Percentiles rank a stretch among this genome's conserved stretches.
These are phyloP conservation scores for Akanthomyces dipterigenus DNA, from an alignment of 2,329 filamentous ascomycete species.

Conservation along the genomic window DNA sequence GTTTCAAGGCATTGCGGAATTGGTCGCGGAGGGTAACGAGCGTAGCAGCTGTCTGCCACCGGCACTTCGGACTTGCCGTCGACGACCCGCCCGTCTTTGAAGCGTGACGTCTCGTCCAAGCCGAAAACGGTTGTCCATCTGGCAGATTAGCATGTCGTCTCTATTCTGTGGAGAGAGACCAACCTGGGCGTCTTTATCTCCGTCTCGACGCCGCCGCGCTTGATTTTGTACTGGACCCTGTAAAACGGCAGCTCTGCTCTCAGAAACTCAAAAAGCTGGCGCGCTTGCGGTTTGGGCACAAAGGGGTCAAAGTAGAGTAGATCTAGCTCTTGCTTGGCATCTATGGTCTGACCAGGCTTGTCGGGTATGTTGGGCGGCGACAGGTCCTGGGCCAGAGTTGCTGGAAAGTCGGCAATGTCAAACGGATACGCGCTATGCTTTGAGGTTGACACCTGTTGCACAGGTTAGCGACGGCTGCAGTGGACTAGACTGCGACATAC, in stretches of 20 bases:
- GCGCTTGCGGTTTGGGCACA: conserved; percentile 49
- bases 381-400: conserved; percentile 31
- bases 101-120: conserved; percentile 55
- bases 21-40: conserved; percentile 55
- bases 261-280: conserved; percentile 62
- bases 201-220: conserved; percentile 55
- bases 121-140: conserved; percentile 51
- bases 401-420: conserved; percentile 39
- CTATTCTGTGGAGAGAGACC: background rate
- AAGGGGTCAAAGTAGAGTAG: conserved; percentile 72
- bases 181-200: conserved; percentile 50
- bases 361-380: conserved; percentile 40
- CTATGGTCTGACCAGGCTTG: conserved; percentile 48
- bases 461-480: background rate
- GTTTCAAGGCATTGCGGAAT: conserved; percentile 63
- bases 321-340: conserved; percentile 63
- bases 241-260: conserved; percentile 69
- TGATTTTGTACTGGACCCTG: conserved; percentile 66
- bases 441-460: conserved; percentile 26
- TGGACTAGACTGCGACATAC: background rate
- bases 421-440: conserved; percentile 43
- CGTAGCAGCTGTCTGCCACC: conserved; percentile 47
- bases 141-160: background rate
- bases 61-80: conserved; percentile 35
- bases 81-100: conserved; percentile 40